Base-by-base conservation (phyloP, 768 basidiomycete genomes). In the Naganishia randhawae region DNA sequence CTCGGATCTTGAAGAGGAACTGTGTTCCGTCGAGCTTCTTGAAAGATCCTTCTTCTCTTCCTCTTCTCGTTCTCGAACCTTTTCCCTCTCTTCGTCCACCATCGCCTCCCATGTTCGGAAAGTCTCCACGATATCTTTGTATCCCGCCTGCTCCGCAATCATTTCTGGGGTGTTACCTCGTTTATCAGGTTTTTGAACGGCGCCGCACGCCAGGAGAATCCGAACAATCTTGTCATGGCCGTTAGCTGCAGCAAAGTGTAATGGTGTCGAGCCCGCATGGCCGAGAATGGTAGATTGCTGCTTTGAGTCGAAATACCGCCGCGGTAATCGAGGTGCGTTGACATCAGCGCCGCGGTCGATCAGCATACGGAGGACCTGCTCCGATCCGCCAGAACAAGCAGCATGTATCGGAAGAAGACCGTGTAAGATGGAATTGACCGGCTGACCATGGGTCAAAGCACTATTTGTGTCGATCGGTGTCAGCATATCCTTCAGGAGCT, bases 301-400 rank as follows among this genome's bases (percentile, higher is more conserved):
- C 39, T 19, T 39, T 2, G 35, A 22, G 17, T 81, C 80, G 62
- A 75, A 81, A 75, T 82, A 83, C 45, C 81, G 72, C 42, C 81
- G 72, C 1, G 83, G 82, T 8, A 84, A 73, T 57, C 94, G 87
- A 63, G 92, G 89, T 4, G 93, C 93, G 80, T 98, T 98, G 33
- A 97, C 95, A 77, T 99, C 96, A n/a, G 96, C 96, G 25, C 96
- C 95, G 67, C 87, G 83, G 70, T 96, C 91, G 75, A 99, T 89
- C 52, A 99, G 82, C 71, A 94, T 84, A 74, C 86, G 85, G 45
- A 98, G 92, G 50, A 97, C 90, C 67, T 87, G 85, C 66, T 89
- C 90, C 76, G 86, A 90, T 1, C 96, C 96, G 27, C 91, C 91
- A 0, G 92, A 89, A 73, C 87, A 90, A 1, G 95, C 96, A 3